Percentiles rank a stretch among this genome's conserved stretches.
Evolutionary conservation across 2,329 filamentous ascomycete species (phyloP).

Genomic region (Chaetomium globosum): DNA sequence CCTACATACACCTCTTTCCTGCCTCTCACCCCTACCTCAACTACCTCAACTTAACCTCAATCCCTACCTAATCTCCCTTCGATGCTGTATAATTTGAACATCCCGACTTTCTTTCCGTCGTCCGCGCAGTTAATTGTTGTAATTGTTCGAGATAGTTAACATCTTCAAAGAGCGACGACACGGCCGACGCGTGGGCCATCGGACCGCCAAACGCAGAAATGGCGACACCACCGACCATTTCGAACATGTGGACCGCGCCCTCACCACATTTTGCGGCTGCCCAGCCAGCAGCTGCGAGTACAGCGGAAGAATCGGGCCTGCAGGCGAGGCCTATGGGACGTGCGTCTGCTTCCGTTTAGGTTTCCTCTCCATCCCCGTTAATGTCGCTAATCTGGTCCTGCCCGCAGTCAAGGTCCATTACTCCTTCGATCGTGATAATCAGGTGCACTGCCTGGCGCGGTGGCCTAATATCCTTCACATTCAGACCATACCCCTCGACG

Average conservation of each 20-base stretch:
- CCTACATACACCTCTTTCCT: neutral
- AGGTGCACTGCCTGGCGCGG: constrained; percentile 85
- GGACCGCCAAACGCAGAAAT: constrained; percentile 24
- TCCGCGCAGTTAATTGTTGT: constrained; percentile 18
- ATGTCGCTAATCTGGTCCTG: constrained; percentile 27
- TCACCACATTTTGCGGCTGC: constrained; percentile 30
- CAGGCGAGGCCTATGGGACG: constrained; percentile 43
- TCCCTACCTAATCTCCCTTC: constrained; percentile 11
- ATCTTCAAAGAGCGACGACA: constrained; percentile 26
- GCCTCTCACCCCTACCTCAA: neutral
- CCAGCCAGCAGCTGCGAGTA: constrained; percentile 27
- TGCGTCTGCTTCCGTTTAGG: constrained; percentile 31
- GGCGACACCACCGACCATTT: constrained; percentile 30
- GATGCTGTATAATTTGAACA: neutral
- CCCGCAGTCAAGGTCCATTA: constrained; percentile 88
- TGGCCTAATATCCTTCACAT: constrained; percentile 78
- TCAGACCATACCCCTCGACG: constrained; percentile 79
- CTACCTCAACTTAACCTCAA: constrained; percentile 8
- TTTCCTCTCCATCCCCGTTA: neutral
- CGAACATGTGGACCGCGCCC: constrained; percentile 31
- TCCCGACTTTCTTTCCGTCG: constrained; percentile 2
- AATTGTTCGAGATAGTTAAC: neutral
- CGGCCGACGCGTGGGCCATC: constrained; percentile 22
- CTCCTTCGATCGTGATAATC: constrained; percentile 87
- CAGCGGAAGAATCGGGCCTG: constrained; percentile 37